phyloP scores from a whole-genome alignment of 1,139 yeast genomes.

The Saccharomyces uvarum region DNA sequence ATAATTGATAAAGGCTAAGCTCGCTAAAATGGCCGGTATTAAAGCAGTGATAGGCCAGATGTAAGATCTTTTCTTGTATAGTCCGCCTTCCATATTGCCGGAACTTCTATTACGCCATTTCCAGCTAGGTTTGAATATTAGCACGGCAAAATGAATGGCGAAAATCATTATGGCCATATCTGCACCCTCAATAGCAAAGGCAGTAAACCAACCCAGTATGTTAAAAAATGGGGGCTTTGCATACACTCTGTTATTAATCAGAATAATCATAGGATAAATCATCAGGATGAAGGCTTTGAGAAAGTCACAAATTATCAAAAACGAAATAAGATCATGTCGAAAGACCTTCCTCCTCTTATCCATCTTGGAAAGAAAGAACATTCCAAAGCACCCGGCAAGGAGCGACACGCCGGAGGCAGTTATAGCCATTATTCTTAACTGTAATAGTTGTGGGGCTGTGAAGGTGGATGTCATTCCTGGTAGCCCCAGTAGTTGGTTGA shows the following conservation, averaged over 20 bases:
- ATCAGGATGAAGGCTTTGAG: conserved; percentile 64
- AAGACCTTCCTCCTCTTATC: conserved; percentile 57
- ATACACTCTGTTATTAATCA: conserved; percentile 44
- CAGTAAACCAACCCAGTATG: conserved; percentile 78
- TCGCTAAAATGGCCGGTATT: conserved; percentile 62
- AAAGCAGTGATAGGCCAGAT: conserved; percentile 55
- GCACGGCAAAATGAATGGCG: conserved; percentile 73
- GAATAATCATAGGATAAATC: conserved; percentile 53
- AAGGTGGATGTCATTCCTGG: conserved; percentile 32
- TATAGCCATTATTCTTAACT: conserved; percentile 47
- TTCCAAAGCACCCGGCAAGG: conserved; percentile 44
- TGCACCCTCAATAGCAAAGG: conserved; percentile 77
- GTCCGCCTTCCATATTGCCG: conserved; percentile 61
- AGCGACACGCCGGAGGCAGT: conserved; percentile 53
- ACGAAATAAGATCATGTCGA: conserved; percentile 64
- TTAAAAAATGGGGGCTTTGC: conserved; percentile 53
- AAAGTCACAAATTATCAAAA: conserved; percentile 63
- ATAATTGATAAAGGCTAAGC: conserved; percentile 56
- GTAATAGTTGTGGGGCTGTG: conserved; percentile 13
- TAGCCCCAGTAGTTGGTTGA: conserved; percentile 27
- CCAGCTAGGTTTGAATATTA: conserved; percentile 59
- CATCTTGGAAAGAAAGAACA: conserved; percentile 50
- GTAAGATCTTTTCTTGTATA: conserved; percentile 50
- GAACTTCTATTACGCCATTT: conserved; percentile 39
- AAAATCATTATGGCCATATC: conserved; percentile 77